Evolutionary conservation across 176 grass and related monocot species (phyloP), one percentile per base, ranked within the genome.

Genomic region (Tuctoria greenei): DNA sequence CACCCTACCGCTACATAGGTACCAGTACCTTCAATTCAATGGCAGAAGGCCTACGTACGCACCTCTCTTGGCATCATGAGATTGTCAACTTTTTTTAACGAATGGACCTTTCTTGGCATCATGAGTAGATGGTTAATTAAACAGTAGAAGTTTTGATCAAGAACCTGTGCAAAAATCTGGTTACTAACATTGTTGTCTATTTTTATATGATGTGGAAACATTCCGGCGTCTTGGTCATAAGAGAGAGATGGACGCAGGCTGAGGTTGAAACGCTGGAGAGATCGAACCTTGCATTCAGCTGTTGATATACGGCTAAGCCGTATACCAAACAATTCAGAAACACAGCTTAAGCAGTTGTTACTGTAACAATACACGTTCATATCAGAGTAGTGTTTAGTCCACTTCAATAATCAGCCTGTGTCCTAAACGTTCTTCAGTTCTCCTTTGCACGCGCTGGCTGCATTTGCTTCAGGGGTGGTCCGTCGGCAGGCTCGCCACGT

Each of bases 401-500:
- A 23, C 56, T 70, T 36, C 20, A 49, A 34, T 35, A 60, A 60
- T 57, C 12, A 18, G 51, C 31, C 41, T 63, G 31, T 31, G 31
- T 3, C 31, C 14, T 47, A 41, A 9, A 14, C 27, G 9, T 26
- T 51, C 21, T 83, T 59, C 68, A 45, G 60, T 14, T 41, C 24
- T 46, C 42, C 25, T 43, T 43, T 43, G 25, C 55, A n/a, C 66
- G 26, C 13, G 4, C 17, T 10, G 40, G 4, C 17, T 10, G 40
- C 39, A 26, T 17, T 20, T 15, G 4, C 31, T 35, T 88, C 81
- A 84, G 13, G 83, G 72, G 34, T 71, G 67, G 39, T 82, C 76
- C 31, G 58, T 62, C 64, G 87, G 81, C 69, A 85, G 72, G 66
- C 68, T 73, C 5, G 64, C 44, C 1, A 64, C 54, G 13, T 92